Conservation (phyloP, 306 rosid species). For the Hippophae gyantsensis region DNA sequence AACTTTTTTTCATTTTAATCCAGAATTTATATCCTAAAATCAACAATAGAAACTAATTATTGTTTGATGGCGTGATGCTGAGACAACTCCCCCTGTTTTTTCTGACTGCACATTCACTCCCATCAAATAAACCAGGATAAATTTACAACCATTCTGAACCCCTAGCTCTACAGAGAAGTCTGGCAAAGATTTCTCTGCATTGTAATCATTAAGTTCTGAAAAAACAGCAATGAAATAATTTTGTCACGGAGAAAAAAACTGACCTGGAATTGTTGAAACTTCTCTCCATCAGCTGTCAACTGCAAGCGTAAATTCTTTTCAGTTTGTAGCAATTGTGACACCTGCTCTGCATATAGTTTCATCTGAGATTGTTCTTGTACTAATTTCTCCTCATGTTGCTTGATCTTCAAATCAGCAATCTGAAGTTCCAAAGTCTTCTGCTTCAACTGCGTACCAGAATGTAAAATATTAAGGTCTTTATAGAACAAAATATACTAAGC, state of each 20-base stretch:
- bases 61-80: too few species aligned
- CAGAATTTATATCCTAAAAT: too few species aligned
- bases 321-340: conserved; percentile 68
- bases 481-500: conserved; percentile 8
- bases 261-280: conserved; percentile 91
- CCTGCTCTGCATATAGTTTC: conserved; percentile 83
- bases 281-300: conserved; percentile 90
- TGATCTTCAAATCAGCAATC: conserved; percentile 72
- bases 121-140: too few species aligned
- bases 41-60: too few species aligned
- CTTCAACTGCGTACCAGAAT: conserved; percentile 58
- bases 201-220: conserved; percentile 9
- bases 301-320: conserved; percentile 77
- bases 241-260: conserved; percentile 8
- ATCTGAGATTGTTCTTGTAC: conserved; percentile 81
- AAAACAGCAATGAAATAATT: conserved; percentile 1
- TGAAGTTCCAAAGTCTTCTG: conserved; percentile 90
- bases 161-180: not conserved
- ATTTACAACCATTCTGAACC: too few species aligned
- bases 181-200: not conserved
- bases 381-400: conserved; percentile 79
- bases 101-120: too few species aligned
- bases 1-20: too few species aligned
- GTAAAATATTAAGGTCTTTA: conserved; percentile 4
- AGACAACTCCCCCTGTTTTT: too few species aligned